phyloP scores from a whole-genome alignment of 192 early-diverging fungal genomes.

The Pilaira anomala region DNA sequence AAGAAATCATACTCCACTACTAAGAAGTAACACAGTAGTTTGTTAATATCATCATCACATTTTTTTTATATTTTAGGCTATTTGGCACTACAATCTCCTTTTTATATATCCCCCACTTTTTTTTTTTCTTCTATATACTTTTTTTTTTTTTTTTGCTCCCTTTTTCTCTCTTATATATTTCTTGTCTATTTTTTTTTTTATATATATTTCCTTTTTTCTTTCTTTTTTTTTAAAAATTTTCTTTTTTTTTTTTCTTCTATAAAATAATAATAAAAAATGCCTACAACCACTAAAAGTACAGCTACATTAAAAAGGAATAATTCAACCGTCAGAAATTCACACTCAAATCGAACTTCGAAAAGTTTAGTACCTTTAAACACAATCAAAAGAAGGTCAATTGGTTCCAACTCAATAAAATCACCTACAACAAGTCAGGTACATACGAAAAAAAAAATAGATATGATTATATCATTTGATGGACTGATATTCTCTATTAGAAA shows the following conservation, averaged over 20 bases:
- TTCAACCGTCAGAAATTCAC: constrained; percentile 25
- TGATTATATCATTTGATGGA: too few species aligned
- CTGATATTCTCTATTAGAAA: neutral
- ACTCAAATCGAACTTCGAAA: constrained; percentile 21
- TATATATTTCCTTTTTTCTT: constrained; percentile 8
- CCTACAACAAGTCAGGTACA: neutral
- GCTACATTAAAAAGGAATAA: constrained; percentile 1
- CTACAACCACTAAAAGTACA: constrained; percentile 11
- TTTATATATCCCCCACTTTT: neutral
- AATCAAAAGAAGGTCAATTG: constrained; percentile 27
- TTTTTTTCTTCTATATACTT: constrained; percentile 21
- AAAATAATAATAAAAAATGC: neutral
- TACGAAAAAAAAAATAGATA: neutral
- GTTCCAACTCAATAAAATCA: constrained; percentile 5
- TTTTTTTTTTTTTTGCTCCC: neutral
- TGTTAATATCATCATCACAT: neutral
- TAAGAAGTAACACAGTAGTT: neutral
- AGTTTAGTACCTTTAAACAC: neutral
- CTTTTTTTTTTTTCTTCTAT: constrained; percentile 4
- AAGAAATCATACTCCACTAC: neutral
- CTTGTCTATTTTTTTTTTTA: too few species aligned
- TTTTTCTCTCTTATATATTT: too few species aligned
- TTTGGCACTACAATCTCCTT: constrained; percentile 8
- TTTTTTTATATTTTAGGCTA: neutral
- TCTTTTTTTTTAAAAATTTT: constrained; percentile 8